Evolutionary conservation across 768 basidiomycete species (phyloP), one percentile per base, ranked within the genome.

Genomic region (Amylocystis lapponica): DNA sequence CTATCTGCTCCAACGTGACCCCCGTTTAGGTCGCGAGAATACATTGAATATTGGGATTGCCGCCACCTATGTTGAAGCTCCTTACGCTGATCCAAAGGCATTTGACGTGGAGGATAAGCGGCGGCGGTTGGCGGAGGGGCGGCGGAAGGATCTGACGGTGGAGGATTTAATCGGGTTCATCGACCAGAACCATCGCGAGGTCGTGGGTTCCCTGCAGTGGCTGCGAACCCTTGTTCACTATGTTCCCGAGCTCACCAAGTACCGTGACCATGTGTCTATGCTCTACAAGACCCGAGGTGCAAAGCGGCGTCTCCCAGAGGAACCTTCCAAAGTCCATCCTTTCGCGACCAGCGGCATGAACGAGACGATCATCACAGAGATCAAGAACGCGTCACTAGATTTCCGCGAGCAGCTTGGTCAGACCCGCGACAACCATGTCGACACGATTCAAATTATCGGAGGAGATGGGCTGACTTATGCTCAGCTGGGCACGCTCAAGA

Each of bases 391-490:
- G 0, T 35, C 68, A 1, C 9, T 54, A 3, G 66, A 69, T 42
- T 66, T 69, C 42, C 45, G 67, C 1, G 48, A 30, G 1, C 68
- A 70, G 47, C 41, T 53, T 7, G 66, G 66, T 0, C 60, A 66
- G 36, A 50, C 41, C 6, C 36, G 39, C 2, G 58, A 50, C 5
- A 26, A 49, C 13, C 57, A 57, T 41, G 39, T 53, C 10, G 42
- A 41, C 10, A 43, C 51, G 8, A 38, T 65, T 9, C 45, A 64
- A 17, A 48, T 57, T 5, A 48, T 62, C 16, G 61, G 61, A 11
- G 65, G 67, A 1, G 65, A 69, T 51, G 66, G 68, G 1, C 51
- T 67, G 22, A 65, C 67, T 2, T 70, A 45, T 45, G 58, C 67
- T 39, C 59, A 59, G 47, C 32, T 53, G 3, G 16, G 43, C 17